phyloP scores from a whole-genome alignment of 176 grass and related monocot genomes.

The Avena insularis region DNA sequence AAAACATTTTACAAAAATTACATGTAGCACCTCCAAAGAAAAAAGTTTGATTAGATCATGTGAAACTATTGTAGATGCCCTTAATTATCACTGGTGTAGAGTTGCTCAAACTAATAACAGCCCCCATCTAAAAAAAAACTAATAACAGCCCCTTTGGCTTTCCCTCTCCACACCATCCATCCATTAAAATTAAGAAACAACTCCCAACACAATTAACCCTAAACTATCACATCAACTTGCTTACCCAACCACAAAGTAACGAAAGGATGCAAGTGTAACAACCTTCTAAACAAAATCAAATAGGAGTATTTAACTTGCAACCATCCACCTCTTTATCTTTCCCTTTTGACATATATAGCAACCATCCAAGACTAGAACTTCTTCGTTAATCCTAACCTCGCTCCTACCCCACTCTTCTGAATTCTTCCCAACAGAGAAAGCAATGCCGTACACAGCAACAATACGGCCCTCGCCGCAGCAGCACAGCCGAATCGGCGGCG shows the following conservation, averaged over 20 bases:
- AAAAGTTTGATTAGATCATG: background rate
- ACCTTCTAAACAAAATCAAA: constrained; percentile 14
- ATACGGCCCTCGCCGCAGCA: constrained; percentile 38
- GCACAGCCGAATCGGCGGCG: constrained; percentile 17
- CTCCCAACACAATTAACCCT: constrained; percentile 16
- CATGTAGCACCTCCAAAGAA: background rate
- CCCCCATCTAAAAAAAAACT: background rate
- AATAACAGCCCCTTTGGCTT: constrained; percentile 22
- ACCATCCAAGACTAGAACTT: background rate
- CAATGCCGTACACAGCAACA: constrained; percentile 51
- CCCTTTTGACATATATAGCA: constrained; percentile 28
- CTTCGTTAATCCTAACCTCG: constrained; percentile 33
- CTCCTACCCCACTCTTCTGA: background rate
- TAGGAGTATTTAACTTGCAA: constrained; percentile 5
- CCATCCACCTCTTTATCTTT: constrained; percentile 31
- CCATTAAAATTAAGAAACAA: constrained; percentile 30
- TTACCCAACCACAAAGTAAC: constrained; percentile 35
- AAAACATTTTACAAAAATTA: background rate
- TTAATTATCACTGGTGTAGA: background rate
- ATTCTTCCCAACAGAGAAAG: background rate
- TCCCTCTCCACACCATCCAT: constrained; percentile 30
- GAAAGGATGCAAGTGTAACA: constrained; percentile 2
- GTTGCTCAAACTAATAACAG: constrained; percentile 20
- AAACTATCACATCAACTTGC: constrained; percentile 51
- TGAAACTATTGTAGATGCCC: background rate